Evolutionary conservation across 1,284 basidiomycete species (phyloP).

Genomic region (Malassezia dermatis): DNA sequence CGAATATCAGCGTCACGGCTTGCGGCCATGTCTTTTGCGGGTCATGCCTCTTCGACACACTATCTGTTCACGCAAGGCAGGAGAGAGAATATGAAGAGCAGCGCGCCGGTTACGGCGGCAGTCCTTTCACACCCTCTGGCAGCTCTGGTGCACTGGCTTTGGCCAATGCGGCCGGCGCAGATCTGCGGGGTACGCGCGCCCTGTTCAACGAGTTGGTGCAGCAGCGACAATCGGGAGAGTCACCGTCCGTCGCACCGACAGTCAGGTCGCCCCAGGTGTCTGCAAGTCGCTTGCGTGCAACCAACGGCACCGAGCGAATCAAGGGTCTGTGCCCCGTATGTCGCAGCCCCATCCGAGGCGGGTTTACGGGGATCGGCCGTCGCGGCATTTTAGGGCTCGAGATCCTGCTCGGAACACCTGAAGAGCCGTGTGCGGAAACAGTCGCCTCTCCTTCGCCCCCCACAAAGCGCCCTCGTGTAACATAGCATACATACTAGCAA

Average conservation of each 20-base stretch:
- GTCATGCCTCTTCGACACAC: constrained; percentile 32
- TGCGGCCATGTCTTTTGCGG: constrained; percentile 44
- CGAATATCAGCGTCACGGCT: constrained; percentile 24
- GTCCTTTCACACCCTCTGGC: constrained; percentile 22
- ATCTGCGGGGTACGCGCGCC: background rate
- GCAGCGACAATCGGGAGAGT: background rate
- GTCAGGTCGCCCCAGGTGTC: constrained; percentile 3
- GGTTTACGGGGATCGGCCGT: constrained; percentile 26
- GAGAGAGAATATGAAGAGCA: constrained; percentile 10
- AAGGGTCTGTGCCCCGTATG: constrained; percentile 37
- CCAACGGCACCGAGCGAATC: constrained; percentile 21
- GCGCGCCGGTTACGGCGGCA: constrained; percentile 2
- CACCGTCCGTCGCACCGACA: background rate
- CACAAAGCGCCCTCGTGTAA: background rate
- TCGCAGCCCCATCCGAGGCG: constrained; percentile 29
- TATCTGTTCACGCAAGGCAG: constrained; percentile 16
- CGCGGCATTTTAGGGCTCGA: constrained; percentile 27
- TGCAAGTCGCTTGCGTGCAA: constrained; percentile 5
- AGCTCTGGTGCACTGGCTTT: constrained; percentile 10
- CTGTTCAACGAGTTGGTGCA: constrained; percentile 8
- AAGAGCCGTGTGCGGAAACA: background rate
- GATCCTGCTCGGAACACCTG: constrained; percentile 26
- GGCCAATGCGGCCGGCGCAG: constrained; percentile 13
- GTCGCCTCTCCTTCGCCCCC: background rate
- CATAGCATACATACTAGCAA: background rate